Conservation (phyloP, 345 rosid species). For the Psidium friedrichsthalianum region DNA sequence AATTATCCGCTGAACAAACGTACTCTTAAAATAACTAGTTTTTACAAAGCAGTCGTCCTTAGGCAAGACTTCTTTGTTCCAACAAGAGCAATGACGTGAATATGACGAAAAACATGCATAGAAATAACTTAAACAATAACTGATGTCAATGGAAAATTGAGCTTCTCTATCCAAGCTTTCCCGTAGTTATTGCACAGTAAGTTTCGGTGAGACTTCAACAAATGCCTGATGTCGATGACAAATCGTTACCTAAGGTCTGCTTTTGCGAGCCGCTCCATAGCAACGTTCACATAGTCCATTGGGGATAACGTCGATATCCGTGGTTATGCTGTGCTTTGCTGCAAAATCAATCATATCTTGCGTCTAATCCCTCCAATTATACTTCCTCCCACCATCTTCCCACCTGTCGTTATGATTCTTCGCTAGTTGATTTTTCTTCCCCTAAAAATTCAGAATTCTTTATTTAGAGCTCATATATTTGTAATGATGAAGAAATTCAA, state of each 20-base stretch:
- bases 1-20: background rate
- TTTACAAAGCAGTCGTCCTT: background rate
- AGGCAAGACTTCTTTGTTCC: background rate
- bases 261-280: constrained; percentile 36
- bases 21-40: background rate
- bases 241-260: constrained; percentile 52
- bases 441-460: too few species aligned
- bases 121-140: too few species aligned
- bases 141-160: too few species aligned
- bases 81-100: background rate
- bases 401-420: constrained; percentile 15
- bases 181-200: too few species aligned
- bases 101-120: background rate
- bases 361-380: constrained; percentile 42
- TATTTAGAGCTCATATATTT: too few species aligned
- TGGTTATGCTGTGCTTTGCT: constrained; percentile 25
- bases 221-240: constrained; percentile 34
- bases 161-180: too few species aligned
- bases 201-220: background rate
- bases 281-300: constrained; percentile 35
- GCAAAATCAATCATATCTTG: constrained; percentile 48
- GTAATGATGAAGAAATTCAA: too few species aligned
- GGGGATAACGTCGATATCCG: constrained; percentile 43
- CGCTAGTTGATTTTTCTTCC: too few species aligned
- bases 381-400: constrained; percentile 40